Evolutionary conservation across 208 protist species (phyloP), one percentile per base, ranked within the genome.

Genomic region (Balamuthia mandrillaris): DNA sequence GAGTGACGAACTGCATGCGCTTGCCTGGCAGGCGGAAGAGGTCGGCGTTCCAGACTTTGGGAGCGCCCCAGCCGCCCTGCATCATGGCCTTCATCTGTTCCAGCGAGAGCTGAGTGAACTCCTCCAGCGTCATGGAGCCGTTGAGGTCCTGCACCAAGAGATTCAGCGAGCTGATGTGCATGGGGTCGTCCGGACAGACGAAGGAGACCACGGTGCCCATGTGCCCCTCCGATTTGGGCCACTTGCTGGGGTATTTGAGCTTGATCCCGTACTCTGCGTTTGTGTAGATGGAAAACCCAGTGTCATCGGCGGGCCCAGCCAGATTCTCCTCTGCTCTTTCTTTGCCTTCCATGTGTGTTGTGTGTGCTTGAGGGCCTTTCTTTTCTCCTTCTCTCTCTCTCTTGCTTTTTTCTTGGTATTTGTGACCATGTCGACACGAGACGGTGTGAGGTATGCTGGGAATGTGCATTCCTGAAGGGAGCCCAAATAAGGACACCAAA

Each of bases 131-230:
- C 18, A 72, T 72, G 1, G 24, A n/a, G 24, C 39, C 39, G 3
- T 35, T 35, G 7, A 72, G 39, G 14, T 72, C 63, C 14, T 72
- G 63, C 37, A 72, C 63, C 63, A 72, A 24, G 9, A 72, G 63
- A 12, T 72, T 72, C 4, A 72, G 14, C 10, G 63, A 72, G 1
- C 39, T 72, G 63, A 35, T 35, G 12, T 42, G 39, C 63, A 21
- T 42, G 14, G 63, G 1, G 39, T 72, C 63, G 5, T 72, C 63
- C 7, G 63, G 63, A 29, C 63, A 72, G 3, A 72, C 24, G 37
- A 72, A 72, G 16, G 63, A 72, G n/a, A 72, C 63, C n/a, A 72
- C 49, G 2, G 63, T 72, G 37, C 63, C 63, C 63, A 72, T 72
- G 63, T 72, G 49, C 18, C 37, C 63, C 63, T 72, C 63, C 39